A percentile compares a stretch with the other conserved stretches of the same genome.
Evolutionary conservation across 768 basidiomycete species (phyloP).

Genomic region (Sarcodon sp.): DNA sequence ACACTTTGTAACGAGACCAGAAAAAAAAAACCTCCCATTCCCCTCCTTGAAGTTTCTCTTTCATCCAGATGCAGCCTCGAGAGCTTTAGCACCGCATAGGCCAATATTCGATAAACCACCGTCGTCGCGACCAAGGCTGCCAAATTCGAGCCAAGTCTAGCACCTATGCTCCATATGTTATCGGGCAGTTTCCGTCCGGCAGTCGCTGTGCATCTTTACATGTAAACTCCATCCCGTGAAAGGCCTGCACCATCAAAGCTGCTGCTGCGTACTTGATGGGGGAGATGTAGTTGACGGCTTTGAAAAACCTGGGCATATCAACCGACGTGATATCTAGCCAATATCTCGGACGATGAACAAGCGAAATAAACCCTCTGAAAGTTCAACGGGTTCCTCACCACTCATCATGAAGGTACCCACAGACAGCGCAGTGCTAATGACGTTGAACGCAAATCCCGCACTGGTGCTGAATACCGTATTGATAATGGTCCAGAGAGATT

Average conservation of each 20-base stretch:
- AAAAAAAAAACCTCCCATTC: too few relatives aligned
- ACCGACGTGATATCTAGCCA: neutral
- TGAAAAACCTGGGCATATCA: slow-evolving; percentile 2
- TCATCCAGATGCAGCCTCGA: neutral
- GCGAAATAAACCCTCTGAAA: slow-evolving; percentile 5
- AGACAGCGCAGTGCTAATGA: neutral
- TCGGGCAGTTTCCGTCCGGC: slow-evolving; percentile 4
- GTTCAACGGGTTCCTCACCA: neutral
- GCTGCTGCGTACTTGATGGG: slow-evolving; percentile 7
- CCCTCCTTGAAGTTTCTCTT: neutral
- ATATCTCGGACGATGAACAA: neutral
- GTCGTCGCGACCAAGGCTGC: neutral
- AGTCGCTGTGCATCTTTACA: slow-evolving; percentile 4
- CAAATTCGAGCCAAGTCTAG: neutral
- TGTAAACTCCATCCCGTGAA: slow-evolving; percentile 3
- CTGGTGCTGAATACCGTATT: slow-evolving; percentile 6
- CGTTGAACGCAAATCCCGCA: slow-evolving; percentile 4
- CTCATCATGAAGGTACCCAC: neutral
- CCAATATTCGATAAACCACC: neutral
- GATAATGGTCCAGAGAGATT: slow-evolving; percentile 7
- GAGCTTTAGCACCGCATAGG: neutral
- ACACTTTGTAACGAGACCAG: too few relatives aligned
- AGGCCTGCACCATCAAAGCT: slow-evolving; percentile 4
- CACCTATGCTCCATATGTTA: slow-evolving; percentile 4
- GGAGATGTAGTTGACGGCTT: slow-evolving; percentile 5